These are phyloP conservation scores for Amanita phalloides DNA, from an alignment of 768 basidiomycete genomes.

Conservation along the genomic window DNA sequence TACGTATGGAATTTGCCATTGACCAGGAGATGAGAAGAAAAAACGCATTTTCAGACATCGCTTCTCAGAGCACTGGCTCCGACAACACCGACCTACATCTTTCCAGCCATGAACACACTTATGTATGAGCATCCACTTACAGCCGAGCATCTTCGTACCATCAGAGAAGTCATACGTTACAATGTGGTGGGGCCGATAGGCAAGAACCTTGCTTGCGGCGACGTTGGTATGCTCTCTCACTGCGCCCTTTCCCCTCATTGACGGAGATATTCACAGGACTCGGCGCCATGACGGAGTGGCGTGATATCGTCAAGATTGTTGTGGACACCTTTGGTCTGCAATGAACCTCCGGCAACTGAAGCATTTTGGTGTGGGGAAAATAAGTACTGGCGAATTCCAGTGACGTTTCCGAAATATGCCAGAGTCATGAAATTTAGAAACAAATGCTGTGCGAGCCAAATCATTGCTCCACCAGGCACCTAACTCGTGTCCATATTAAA, in stretches of 20 bases:
- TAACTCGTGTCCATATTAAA: too few species aligned
- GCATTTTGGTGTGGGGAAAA: too few species aligned
- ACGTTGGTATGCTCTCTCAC: constrained; percentile 52
- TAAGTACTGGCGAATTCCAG: too few species aligned
- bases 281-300: constrained; percentile 97
- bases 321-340: constrained; percentile 39
- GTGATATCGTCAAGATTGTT: constrained; percentile 70
- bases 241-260: neutral
- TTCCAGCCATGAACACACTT: constrained; percentile 97
- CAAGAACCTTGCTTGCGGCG: constrained; percentile 85
- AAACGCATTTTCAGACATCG: constrained; percentile 42
- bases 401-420: too few species aligned
- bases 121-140: constrained; percentile 97
- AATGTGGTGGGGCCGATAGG: constrained; percentile 79
- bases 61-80: constrained; percentile 79
- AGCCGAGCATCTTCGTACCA: constrained; percentile 64
- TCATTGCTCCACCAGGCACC: too few species aligned
- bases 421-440: too few species aligned
- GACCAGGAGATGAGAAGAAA: neutral
- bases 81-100: constrained; percentile 78
- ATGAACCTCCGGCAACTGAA: neutral
- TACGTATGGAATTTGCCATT: constrained; percentile 19
- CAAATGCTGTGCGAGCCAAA: too few species aligned
- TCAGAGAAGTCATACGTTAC: constrained; percentile 72
- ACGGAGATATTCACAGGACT: constrained; percentile 37